phyloP scores from a whole-genome alignment of 495 filamentous ascomycete species.

The Penicillium canescens region DNA sequence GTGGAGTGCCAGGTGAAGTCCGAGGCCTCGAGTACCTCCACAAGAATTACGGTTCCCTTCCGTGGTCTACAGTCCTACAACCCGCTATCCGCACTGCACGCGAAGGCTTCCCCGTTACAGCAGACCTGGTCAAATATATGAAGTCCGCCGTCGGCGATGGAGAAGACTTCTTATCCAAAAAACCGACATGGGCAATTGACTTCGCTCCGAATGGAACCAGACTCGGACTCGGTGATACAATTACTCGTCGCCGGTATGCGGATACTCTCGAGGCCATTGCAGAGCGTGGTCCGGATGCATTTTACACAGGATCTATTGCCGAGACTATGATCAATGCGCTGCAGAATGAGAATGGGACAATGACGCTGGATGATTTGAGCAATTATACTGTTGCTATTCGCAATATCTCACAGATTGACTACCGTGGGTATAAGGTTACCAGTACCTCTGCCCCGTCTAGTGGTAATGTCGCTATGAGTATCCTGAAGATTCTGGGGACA shows the following conservation, averaged over 20 bases:
- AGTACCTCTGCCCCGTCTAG: slow-evolving; percentile 70
- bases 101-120: slow-evolving; percentile 68
- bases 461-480: slow-evolving; percentile 69
- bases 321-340: slow-evolving; percentile 70
- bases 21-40: slow-evolving; percentile 77
- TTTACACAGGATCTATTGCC: slow-evolving; percentile 74
- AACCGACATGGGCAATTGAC: slow-evolving; percentile 80
- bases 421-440: slow-evolving; percentile 67
- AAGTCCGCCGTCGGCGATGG: slow-evolving; percentile 33
- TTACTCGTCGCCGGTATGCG: slow-evolving; percentile 78
- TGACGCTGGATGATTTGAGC: slow-evolving; percentile 76
- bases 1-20: slow-evolving; percentile 82
- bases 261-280: slow-evolving; percentile 77
- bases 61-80: slow-evolving; percentile 67
- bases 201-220: slow-evolving; percentile 82
- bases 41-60: slow-evolving; percentile 65
- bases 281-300: slow-evolving; percentile 64
- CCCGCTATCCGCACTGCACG: slow-evolving; percentile 76
- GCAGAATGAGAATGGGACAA: slow-evolving; percentile 67
- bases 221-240: slow-evolving; percentile 67
- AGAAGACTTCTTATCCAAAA: slow-evolving; percentile 64
- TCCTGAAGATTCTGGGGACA: slow-evolving; percentile 76
- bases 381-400: slow-evolving; percentile 67
- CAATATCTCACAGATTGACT: slow-evolving; percentile 63
- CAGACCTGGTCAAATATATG: slow-evolving; percentile 74